Percentiles rank a stretch among this genome's conserved stretches.
phyloP scores from a whole-genome alignment of 2,329 filamentous ascomycete species.

The Cercospora sp. region DNA sequence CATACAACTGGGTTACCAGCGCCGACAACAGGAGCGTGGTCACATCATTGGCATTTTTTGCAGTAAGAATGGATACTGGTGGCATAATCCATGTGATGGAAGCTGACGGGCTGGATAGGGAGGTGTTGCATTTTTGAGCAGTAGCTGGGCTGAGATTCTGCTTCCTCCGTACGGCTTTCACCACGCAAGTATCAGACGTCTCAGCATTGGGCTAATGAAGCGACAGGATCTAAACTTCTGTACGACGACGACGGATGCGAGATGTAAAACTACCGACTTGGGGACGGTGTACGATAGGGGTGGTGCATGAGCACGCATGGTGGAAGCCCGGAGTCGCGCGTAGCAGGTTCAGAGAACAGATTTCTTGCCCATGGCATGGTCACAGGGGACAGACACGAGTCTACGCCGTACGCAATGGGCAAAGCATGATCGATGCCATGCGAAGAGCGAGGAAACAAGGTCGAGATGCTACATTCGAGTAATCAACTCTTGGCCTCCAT shows the following conservation, averaged over 20 bases:
- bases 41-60: conserved; percentile 51
- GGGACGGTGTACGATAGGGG: conserved; percentile 10
- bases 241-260: not conserved
- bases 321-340: not conserved
- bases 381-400: not conserved
- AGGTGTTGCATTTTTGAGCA: conserved; percentile 53
- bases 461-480: not conserved
- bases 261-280: conserved; percentile 8
- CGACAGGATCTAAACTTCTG: conserved; percentile 6
- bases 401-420: not conserved
- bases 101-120: not conserved
- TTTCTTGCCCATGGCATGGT: not conserved
- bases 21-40: conserved; percentile 53
- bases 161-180: conserved; percentile 47
- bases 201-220: not conserved
- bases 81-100: not conserved
- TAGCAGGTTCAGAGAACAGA: not conserved
- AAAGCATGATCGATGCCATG: not conserved
- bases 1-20: conserved; percentile 46
- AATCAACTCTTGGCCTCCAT: conserved; percentile 2
- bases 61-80: conserved; percentile 45
- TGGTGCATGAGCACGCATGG: not conserved
- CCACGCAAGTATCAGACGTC: not conserved
- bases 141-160: conserved; percentile 55
- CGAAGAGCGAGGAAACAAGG: not conserved